Percentiles rank a stretch among this genome's conserved stretches.
Evolutionary conservation across 2,329 filamentous ascomycete genomes (phyloP).

Genomic region (Nothopassalora personata): DNA sequence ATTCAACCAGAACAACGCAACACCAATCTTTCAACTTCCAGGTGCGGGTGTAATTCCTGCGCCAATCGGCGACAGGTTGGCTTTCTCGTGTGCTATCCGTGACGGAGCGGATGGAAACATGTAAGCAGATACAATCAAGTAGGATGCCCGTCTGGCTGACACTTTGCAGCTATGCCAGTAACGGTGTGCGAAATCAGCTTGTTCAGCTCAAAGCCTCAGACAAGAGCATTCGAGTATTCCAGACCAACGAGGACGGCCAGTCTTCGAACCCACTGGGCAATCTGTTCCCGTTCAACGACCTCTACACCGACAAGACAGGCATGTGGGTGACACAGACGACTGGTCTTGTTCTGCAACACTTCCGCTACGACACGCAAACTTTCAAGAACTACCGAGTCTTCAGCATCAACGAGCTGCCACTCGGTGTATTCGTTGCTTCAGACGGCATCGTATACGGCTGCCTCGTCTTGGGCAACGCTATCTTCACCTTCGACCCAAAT

Average conservation of each 20-base stretch:
- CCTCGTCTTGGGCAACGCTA: conserved; percentile 17
- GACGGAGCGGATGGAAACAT: conserved; percentile 20
- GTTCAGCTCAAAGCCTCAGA: conserved; percentile 7
- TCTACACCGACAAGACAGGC: conserved; percentile 15
- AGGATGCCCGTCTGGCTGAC: too few relatives aligned
- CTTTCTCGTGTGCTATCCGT: conserved; percentile 15
- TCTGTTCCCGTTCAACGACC: conserved; percentile 20
- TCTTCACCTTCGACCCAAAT: conserved; percentile 11
- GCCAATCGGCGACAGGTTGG: conserved; percentile 5
- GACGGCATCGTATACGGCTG: conserved; percentile 14
- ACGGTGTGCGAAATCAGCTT: conserved; percentile 21
- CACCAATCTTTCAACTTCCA: neutral
- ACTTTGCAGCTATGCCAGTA: conserved; percentile 8
- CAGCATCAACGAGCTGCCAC: conserved; percentile 11
- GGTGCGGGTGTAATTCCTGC: neutral
- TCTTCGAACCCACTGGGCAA: conserved; percentile 14
- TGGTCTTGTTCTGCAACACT: conserved; percentile 15
- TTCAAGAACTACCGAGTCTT: conserved; percentile 16
- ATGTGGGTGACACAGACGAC: conserved; percentile 22
- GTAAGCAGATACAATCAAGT: conserved; percentile 3
- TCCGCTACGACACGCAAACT: conserved; percentile 12
- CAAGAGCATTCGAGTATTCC: conserved; percentile 9
- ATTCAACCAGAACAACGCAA: neutral
- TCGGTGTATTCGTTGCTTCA: conserved; percentile 16
- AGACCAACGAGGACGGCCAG: conserved; percentile 4